Evolutionary conservation across 306 rosid genomes (phyloP), one percentile per base, ranked within the genome.

Genomic region (Arachis hypogaea): DNA sequence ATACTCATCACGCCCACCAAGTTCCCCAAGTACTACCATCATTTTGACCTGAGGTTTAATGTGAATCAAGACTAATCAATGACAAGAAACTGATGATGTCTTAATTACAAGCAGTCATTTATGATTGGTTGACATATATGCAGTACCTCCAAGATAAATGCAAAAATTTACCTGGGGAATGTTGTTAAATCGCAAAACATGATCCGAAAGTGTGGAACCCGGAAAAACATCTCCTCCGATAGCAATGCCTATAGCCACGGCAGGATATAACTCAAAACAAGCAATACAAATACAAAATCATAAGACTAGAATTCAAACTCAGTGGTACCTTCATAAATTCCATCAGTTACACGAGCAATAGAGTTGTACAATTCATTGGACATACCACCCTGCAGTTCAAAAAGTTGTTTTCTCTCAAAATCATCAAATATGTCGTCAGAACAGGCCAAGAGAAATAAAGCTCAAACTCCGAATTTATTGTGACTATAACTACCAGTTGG

Each of bases 221-320:
- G 94, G 98, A 72, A 92, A 92, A 82, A 92, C 98, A 71, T 92
- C 98, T 76, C 98, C 98, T 71, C 96, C 98, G 81, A 92, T 92
- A 46, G 98, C 94, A 82, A 92, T 86, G 70, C 97, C 97, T 92
- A 36, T 64, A 60, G 72, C 68, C 74, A 84, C 57, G 69, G 9
- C 54, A 59, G 65, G 43, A 72, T 54, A 52, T 75, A 73, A 57
- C 18, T 62, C 73, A 61, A 38, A 45, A 65, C 62, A 46, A 30
- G 51, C 36, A 73, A 62, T 3, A 68, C 55, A 63, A 58, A 50
- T 52, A 42, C 63, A 55, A 8, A 41, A 80, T 33, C 29, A 59
- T 22, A 18, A 68, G 75, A 66, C 29, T 28, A 63, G 62, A 68
- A 45, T 38, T 63, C 41, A 43, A 11, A 64, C 59, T 71, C 30